A percentile compares a stretch with the other conserved stretches of the same genome.
These are phyloP conservation scores for Schoenoplectus triqueter DNA, from an alignment of 202 grass and related monocot species.

Conservation along the genomic window DNA sequence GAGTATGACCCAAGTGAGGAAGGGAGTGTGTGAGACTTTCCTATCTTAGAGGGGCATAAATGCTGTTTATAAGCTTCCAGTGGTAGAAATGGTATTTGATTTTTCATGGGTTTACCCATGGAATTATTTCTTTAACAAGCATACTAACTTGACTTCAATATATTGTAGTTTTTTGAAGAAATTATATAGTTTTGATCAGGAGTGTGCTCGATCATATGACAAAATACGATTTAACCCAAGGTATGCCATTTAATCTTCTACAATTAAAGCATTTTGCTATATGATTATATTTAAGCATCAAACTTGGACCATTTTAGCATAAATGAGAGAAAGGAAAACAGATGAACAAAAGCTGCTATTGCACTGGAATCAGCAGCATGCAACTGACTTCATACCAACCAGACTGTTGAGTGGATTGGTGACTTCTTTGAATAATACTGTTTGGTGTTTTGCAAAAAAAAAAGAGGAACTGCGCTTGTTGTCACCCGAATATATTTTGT, in stretches of 20 bases:
- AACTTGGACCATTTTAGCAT: not conserved
- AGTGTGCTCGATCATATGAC: constrained; percentile 89
- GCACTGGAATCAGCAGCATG: constrained; percentile 8
- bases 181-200: constrained; percentile 67
- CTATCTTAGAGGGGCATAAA: constrained; percentile 19
- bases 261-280: not conserved
- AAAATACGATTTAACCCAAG: constrained; percentile 83
- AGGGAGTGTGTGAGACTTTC: not conserved
- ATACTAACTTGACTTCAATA: constrained; percentile 15
- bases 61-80: constrained; percentile 13
- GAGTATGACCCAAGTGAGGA: too few species aligned
- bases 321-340: not conserved
- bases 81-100: not conserved
- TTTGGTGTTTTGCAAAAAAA: too few species aligned
- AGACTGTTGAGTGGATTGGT: not conserved
- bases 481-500: not conserved
- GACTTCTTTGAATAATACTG: too few species aligned
- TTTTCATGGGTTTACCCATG: constrained; percentile 10
- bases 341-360: not conserved
- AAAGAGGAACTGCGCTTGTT: not conserved
- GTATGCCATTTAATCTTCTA: constrained; percentile 42
- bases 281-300: not conserved
- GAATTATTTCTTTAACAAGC: constrained; percentile 17
- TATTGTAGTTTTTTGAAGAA: constrained; percentile 81
- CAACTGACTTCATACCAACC: not conserved